Percentiles rank a stretch among this genome's conserved stretches.
Conservation (phyloP, 371 early-diverging fungal species). For the Vairimorpha necatrix region DNA sequence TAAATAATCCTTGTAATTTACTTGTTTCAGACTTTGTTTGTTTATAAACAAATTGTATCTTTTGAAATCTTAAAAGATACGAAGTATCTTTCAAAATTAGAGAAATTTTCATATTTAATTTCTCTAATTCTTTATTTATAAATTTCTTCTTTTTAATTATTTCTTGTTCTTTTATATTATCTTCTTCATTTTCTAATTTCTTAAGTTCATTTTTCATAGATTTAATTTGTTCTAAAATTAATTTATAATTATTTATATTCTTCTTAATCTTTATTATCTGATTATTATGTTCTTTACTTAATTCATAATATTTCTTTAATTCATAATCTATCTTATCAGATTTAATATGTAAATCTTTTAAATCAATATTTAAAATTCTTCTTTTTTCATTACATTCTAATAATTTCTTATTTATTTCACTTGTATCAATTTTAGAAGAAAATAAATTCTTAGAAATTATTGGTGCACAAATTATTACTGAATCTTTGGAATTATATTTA, state of each 20-base stretch:
- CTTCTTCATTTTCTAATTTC: background rate
- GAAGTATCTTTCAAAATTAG: conserved; percentile 10
- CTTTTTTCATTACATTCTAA: conserved; percentile 31
- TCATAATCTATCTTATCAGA: background rate
- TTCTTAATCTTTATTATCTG: conserved; percentile 22
- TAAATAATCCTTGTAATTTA: background rate
- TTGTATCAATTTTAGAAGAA: conserved; percentile 28
- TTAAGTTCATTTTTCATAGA: background rate
- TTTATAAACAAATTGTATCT: background rate
- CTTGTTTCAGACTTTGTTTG: conserved; percentile 12
- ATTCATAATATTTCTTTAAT: conserved; percentile 12
- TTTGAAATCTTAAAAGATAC: conserved; percentile 3
- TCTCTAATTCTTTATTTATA: conserved; percentile 10
- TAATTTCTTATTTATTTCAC: conserved; percentile 39
- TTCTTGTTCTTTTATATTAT: background rate
- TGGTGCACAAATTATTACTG: conserved; percentile 27
- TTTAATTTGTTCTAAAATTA: background rate
- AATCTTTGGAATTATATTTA: conserved; percentile 57
- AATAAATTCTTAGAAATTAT: conserved; percentile 49
- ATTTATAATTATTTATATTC: conserved; percentile 26
- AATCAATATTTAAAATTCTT: conserved; percentile 32
- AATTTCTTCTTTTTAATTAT: background rate
- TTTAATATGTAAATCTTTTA: conserved; percentile 25
- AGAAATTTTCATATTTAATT: background rate
- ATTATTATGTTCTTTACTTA: conserved; percentile 24